Base-by-base conservation (phyloP, 1,284 basidiomycete species). In the Pseudozyma sp. region DNA sequence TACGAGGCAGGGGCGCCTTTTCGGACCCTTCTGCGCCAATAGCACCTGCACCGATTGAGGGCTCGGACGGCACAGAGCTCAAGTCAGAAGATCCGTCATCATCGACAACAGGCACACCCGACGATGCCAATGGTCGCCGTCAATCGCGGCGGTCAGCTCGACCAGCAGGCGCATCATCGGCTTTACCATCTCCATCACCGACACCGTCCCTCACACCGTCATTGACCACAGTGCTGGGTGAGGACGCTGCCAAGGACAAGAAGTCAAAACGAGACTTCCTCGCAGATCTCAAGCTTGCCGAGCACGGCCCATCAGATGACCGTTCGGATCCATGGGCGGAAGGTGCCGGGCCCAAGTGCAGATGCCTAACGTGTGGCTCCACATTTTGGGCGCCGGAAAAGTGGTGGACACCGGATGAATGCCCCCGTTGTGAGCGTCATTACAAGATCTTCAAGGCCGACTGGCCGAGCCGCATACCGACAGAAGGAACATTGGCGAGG, bases 1-100 rank as follows among this genome's bases (percentile, higher is more conserved):
- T 88, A 85, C 89, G 87, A 43, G 89, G 90, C 11, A 87, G 88
- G 48, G 93, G 93, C 34, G 93, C 73, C 42, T 85, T 81, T 50
- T 68, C 73, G 3, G 65, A 69, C 52, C 52, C 61, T 21, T 59
- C 70, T 12, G 45, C 52, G 36, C 42, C 49, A 8, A 13, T 38
- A 7, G 45, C 52, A 9, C 13, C 25, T 13, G 58, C 51, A 40
- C 61, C 36, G 25, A 31, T 12, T 31, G 52, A 48, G 13, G 47
- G 35, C 34, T 38, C 52, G 3, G 60, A 73, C 1, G 65, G 53
- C 18, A 36, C 50, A 5, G 70, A 74, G 35, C 38, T 64, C 39
- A 74, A 74, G 53, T 19, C 38, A 9, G 71, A 74, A 25, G 66
- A 74, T 13, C 5, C 47, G 6, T 51, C 59, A n/a, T 19, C 31